Evolutionary conservation across 805 yeast genomes (phyloP), one percentile per base, ranked within the genome.

Genomic region (Kazachstania africana): DNA sequence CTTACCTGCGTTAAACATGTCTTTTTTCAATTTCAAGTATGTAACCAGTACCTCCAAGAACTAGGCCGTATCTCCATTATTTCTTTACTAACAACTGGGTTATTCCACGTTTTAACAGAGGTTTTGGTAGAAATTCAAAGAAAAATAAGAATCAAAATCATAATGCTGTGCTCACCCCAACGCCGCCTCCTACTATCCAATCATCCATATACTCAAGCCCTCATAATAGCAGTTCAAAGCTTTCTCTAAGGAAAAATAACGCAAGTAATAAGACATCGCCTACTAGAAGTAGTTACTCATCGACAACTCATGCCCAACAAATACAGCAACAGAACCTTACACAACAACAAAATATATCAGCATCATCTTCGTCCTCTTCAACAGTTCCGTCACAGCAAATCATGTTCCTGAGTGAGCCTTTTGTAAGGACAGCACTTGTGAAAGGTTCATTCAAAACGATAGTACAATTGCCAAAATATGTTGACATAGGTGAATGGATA

Each of bases 371-470:
- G 24, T 23, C 34, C 29, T 31, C 34, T 36, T 37, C 36, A 37
- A 19, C 48, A 39, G 25, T 47, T 42, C 47, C 36, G 26, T 42
- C 39, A 12, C 51, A 50, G 31, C 55, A 56, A 31, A 29, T 45
- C 1, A 53, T 91, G 34, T 91, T 87, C 49, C 53, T 91, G 43
- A 77, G 91, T 49, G 95, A 87, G 45, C 97, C 96, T 10, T 91
- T 81, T 54, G 91, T 87, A 4, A 77, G 87, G 39, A 83, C 96
- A 0, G 94, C 97, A 0, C 62, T 91, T 22, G 98, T 93, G 13
- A 91, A 88, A 51, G 99, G 99, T 12, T 81, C 95, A 0, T 91
- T 85, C 62, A 85, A 82, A 49, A 87, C 98, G 1, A 91, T 91
- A 42, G 96, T 91, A 1, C 94, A 83, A 50, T 63, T 84, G 15